Conservation (phyloP, 2,329 filamentous ascomycete species). For the Xylaria sp. region DNA sequence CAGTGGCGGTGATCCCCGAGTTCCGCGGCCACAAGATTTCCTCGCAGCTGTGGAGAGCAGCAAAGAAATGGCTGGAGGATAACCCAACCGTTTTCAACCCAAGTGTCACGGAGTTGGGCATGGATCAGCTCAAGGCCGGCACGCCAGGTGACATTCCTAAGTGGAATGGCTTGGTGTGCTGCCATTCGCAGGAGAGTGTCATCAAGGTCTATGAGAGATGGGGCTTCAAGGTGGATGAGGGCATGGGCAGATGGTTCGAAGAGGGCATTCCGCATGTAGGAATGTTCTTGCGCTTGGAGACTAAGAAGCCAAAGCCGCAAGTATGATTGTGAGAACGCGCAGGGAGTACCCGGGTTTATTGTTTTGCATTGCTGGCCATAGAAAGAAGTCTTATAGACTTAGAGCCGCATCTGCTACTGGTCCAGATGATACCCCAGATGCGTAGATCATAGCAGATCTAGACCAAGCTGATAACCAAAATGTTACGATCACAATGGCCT, state of each 20-base stretch:
- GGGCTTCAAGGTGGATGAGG: slow-evolving; percentile 75
- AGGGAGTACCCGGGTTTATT: not conserved
- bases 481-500: slow-evolving; percentile 8
- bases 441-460: slow-evolving; percentile 11
- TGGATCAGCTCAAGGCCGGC: slow-evolving; percentile 47
- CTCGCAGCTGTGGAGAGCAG: slow-evolving; percentile 66
- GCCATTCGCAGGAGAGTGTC: slow-evolving; percentile 75
- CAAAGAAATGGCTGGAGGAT: slow-evolving; percentile 66
- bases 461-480: slow-evolving; percentile 2
- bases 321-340: slow-evolving; percentile 11
- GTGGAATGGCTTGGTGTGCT: slow-evolving; percentile 76
- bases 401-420: not conserved
- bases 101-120: slow-evolving; percentile 47
- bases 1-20: slow-evolving; percentile 66
- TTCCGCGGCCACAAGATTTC: slow-evolving; percentile 70
- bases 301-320: slow-evolving; percentile 27
- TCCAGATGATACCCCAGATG: slow-evolving; percentile 15
- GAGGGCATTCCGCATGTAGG: slow-evolving; percentile 84
- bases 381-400: not conserved
- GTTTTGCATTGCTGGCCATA: not conserved
- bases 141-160: slow-evolving; percentile 48
- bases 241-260: slow-evolving; percentile 77
- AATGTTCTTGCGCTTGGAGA: slow-evolving; percentile 66
- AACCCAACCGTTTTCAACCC: slow-evolving; percentile 62
- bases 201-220: slow-evolving; percentile 67